Base-by-base conservation (phyloP, 2,329 filamentous ascomycete species). In the Fusarium bactridioides region DNA sequence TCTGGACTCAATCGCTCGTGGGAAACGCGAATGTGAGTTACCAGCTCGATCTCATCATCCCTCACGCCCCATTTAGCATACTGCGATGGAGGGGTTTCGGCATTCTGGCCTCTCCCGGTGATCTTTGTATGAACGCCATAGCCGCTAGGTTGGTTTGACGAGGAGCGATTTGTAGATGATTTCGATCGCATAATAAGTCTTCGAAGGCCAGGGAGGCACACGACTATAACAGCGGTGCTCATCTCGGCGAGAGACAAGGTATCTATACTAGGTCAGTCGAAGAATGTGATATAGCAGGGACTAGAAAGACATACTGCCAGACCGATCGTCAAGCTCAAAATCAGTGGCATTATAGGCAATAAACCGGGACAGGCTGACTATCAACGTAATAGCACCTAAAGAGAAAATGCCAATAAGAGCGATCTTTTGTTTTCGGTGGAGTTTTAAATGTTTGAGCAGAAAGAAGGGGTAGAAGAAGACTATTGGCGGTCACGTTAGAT, bases 31-130 rank as follows among this genome's bases (percentile, higher is more conserved):
- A 67, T 61, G 15, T 67, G 53, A 5, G 64, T 67, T 5, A 67
- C 64, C 3, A 67, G 27, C 21, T 64, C 61, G 11, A 67, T 67
- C n/a, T 67, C 64, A 27, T 67, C 64, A 6, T 67, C 64, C 7
- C 61, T 13, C 3, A 67, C 40, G 3, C 64, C 64, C 64, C 64
- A 67, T 60, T 67, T 67, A 10, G 56, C 40, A 2, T 67, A 67
- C 2, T 47, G 48, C 2, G 64, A 67, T 3, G 35, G 23, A 5
- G 45, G 62, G 7, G n/a, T 25, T 3, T 41, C 41, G 16, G 13
- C 35, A 3, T 21, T 56, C 18, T 56, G 58, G 19, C 55, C 55
- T 31, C 8, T 35, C 10, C 55, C 31, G 2, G 45, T 48, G 23
- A 59, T 37, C 23, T 21, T 53, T 10, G 51, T 37, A 18, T 45